Base-by-base conservation (phyloP, 441 rosid genomes). In the Populus tomentosa region DNA sequence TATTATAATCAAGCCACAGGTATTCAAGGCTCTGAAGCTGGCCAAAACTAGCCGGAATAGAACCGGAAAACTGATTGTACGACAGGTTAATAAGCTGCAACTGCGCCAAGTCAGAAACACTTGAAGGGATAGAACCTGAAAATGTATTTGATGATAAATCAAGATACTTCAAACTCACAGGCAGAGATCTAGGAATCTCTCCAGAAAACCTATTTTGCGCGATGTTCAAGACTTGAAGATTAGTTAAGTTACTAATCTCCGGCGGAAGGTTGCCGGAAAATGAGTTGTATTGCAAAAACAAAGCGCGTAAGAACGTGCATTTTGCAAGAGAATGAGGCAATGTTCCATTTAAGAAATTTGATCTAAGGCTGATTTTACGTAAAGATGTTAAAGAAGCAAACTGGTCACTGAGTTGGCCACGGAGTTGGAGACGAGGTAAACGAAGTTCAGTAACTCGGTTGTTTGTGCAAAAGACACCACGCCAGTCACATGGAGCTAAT, bases 401-500 rank as follows among this genome's bases (percentile, higher is more conserved):
- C 23, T 74, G 88, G 69, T 89, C 94, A 66, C 83, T 81, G 86
- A 91, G 88, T 69, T 80, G 81, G 7, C 98, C 98, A 16, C 84
- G 75, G 84, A 96, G 98, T 61, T 89, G 92, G 53, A 96, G 94
- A 36, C 87, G 86, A 69, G 99, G 97, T 11, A 94, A 87, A 24
- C 90, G 91, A 81, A 94, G 80, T 85, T 91, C 95, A 1, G 87
- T 83, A 74, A 95, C 97, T 36, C 90, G 88, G 80, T 75, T 84
- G 76, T 77, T 76, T 14, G 87, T 79, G 76, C 98, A 92, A 69
- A 33, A 56, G 42, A 90, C 79, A 40, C 98, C 97, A 3, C 88
- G 92, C 98, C 98, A 94, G 84, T 94, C 98, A 78, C 98, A 94
- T 8, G 97, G 99, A 32, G 98, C 97, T 0, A 85, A 65, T 0